phyloP scores from a whole-genome alignment of 106 monocot species.

The Acanthochlamys bracteata region DNA sequence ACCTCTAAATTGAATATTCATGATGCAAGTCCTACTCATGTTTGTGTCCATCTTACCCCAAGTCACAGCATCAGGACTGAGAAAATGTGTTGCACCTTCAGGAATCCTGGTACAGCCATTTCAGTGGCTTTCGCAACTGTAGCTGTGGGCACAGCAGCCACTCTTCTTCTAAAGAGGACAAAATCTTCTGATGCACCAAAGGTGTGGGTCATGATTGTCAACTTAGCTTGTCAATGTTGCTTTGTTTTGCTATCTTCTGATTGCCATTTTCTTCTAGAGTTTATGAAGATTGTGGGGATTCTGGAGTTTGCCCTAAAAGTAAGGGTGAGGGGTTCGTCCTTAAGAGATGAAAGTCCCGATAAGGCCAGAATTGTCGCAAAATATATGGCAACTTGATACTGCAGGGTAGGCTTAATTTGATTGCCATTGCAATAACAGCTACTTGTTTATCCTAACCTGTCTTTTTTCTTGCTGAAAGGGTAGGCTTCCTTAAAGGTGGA shows the following conservation, averaged over 20 bases:
- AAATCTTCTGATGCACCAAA: conserved; percentile 27
- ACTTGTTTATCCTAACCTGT: neutral
- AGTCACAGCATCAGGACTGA: conserved; percentile 7
- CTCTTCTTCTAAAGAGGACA: conserved; percentile 39
- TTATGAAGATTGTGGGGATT: conserved; percentile 84
- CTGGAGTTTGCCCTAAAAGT: conserved; percentile 71
- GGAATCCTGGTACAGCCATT: conserved; percentile 63
- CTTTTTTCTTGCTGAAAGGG: conserved; percentile 10
- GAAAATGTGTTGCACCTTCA: conserved; percentile 9
- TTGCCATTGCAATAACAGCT: neutral
- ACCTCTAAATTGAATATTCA: conserved; percentile 16
- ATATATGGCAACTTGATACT: conserved; percentile 80
- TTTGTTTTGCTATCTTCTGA: conserved; percentile 7
- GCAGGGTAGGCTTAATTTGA: conserved; percentile 43
- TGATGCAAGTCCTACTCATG: neutral
- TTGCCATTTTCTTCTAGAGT: conserved; percentile 11
- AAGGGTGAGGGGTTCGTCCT: conserved; percentile 91
- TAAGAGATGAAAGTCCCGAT: conserved; percentile 69
- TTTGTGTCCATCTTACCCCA: neutral
- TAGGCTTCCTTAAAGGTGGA: conserved; percentile 97
- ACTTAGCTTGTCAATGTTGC: neutral
- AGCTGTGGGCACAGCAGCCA: conserved; percentile 61
- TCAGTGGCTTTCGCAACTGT: conserved; percentile 46
- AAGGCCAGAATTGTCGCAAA: conserved; percentile 75
- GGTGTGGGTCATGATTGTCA: conserved; percentile 15